Evolutionary conservation across 805 yeast genomes (phyloP).

Genomic region (Nakazawaea ishiwadae): DNA sequence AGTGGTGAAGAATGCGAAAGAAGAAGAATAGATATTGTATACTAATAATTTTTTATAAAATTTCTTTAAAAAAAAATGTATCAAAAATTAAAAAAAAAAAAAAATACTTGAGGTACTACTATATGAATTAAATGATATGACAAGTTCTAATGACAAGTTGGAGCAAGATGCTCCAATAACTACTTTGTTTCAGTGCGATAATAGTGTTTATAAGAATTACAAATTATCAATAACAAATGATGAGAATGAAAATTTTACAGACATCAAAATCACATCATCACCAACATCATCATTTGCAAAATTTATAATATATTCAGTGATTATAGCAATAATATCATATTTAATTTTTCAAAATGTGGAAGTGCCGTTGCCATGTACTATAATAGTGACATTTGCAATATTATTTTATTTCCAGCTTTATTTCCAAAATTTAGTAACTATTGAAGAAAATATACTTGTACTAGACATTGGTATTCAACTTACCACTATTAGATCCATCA

Average conservation of each 20-base stretch:
- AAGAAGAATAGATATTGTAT: constrained; percentile 4
- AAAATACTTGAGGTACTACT: too few relatives aligned
- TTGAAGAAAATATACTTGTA: neutral
- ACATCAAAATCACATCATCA: neutral
- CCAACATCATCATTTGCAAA: neutral
- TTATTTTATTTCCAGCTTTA: too few relatives aligned
- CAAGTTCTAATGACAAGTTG: too few relatives aligned
- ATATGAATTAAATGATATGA: neutral
- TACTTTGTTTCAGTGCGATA: too few relatives aligned
- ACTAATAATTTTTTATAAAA: neutral
- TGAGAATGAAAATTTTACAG: neutral
- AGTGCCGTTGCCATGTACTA: too few relatives aligned
- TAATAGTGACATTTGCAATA: too few relatives aligned
- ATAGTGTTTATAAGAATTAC: neutral
- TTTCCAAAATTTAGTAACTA: too few relatives aligned
- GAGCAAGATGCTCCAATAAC: too few relatives aligned
- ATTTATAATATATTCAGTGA: too few relatives aligned
- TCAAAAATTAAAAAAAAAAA: constrained; percentile 15
- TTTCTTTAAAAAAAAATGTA: neutral
- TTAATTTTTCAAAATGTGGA: too few relatives aligned
- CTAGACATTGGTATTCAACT: constrained; percentile 7
- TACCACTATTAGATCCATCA: neutral
- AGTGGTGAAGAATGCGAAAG: constrained; percentile 1
- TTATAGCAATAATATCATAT: too few relatives aligned
- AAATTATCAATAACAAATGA: neutral